Evolutionary conservation across 2,329 filamentous ascomycete species (phyloP).

Genomic region (Scorias spongiosa): DNA sequence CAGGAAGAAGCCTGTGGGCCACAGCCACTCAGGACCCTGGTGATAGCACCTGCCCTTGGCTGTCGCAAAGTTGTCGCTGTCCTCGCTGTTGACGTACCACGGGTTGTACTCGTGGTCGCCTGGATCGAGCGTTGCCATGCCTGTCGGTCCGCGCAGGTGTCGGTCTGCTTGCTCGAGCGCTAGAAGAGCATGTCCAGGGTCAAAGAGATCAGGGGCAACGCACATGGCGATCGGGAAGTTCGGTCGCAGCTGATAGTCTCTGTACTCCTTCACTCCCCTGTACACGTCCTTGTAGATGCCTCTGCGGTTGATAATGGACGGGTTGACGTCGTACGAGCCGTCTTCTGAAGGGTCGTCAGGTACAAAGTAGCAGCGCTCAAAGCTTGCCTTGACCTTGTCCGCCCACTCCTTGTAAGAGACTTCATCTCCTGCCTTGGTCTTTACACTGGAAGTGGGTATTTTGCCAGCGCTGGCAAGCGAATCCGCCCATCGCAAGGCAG

Average conservation of each 20-base stretch:
- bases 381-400: conserved; percentile 61
- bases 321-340: conserved; percentile 62
- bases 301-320: conserved; percentile 66
- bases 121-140: conserved; percentile 92
- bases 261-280: conserved; percentile 83
- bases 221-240: conserved; percentile 96
- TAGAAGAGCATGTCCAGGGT: conserved; percentile 58
- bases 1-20: conserved; percentile 92
- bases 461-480: conserved; percentile 50
- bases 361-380: conserved; percentile 85
- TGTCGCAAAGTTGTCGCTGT: conserved; percentile 79
- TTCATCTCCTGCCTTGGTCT: conserved; percentile 26
- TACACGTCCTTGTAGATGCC: conserved; percentile 98
- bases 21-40: conserved; percentile 94
- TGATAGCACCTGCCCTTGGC: conserved; percentile 95
- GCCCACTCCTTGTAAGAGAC: conserved; percentile 73
- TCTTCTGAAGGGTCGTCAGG: conserved; percentile 58
- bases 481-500: conserved; percentile 67
- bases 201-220: conserved; percentile 78
- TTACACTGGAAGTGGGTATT: conserved; percentile 61
- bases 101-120: conserved; percentile 84
- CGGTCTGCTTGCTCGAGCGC: conserved; percentile 70
- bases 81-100: conserved; percentile 89
- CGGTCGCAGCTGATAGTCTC: conserved; percentile 88
- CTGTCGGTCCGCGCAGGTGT: conserved; percentile 67